Percentiles rank a stretch among this genome's conserved stretches.
phyloP scores from a whole-genome alignment of 805 yeast genomes.

The Metschnikowia reukaufii region DNA sequence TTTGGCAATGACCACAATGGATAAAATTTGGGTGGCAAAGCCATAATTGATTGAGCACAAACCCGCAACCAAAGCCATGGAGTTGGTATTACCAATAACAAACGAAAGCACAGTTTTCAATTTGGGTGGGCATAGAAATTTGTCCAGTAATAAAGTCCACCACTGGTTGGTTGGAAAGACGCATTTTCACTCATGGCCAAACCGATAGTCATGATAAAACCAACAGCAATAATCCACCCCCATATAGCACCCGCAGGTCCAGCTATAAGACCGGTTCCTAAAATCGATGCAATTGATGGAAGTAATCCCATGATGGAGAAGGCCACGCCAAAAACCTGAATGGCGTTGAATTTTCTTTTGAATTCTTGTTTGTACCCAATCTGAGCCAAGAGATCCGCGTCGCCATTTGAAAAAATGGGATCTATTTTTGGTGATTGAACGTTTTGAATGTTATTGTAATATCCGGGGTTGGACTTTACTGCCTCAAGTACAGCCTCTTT shows the following conservation, averaged over 20 bases:
- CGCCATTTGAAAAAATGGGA: conserved; percentile 12
- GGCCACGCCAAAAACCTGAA: conserved; percentile 69
- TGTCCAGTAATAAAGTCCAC: conserved; percentile 68
- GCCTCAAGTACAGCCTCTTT: conserved; percentile 25
- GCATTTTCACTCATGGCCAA: conserved; percentile 63
- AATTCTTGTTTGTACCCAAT: conserved; percentile 72
- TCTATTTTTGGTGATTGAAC: conserved; percentile 25
- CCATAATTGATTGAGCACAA: conserved; percentile 71
- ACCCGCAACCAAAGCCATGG: conserved; percentile 64
- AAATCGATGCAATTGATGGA: conserved; percentile 59
- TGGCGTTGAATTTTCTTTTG: conserved; percentile 55
- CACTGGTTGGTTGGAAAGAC: conserved; percentile 69
- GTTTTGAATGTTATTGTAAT: conserved; percentile 28
- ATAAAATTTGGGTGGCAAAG: conserved; percentile 55
- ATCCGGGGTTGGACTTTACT: conserved; percentile 24
- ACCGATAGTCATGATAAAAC: conserved; percentile 57
- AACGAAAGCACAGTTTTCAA: conserved; percentile 23
- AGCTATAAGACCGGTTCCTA: conserved; percentile 52
- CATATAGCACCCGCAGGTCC: conserved; percentile 67
- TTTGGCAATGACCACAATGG: conserved; percentile 52
- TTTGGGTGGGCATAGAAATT: conserved; percentile 57
- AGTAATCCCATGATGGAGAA: conserved; percentile 69
- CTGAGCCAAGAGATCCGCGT: conserved; percentile 41
- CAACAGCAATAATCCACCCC: conserved; percentile 67
- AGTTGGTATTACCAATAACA: conserved; percentile 63